A percentile compares a stretch with the other conserved stretches of the same genome.
phyloP scores from a whole-genome alignment of 2,329 filamentous ascomycete species.

The Fusarium sp. region DNA sequence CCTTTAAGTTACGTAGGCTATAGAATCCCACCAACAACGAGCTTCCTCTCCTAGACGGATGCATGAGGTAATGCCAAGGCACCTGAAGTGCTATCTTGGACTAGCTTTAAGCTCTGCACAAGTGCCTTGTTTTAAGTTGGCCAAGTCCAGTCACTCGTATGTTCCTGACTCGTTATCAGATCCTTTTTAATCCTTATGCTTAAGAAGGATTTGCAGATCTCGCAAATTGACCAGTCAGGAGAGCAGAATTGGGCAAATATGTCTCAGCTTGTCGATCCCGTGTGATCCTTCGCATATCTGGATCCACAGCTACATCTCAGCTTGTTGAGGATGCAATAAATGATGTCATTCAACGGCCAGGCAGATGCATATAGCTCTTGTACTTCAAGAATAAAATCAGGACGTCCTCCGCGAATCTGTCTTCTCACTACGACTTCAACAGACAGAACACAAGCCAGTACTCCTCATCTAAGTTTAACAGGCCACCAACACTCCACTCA shows the following conservation, averaged over 20 bases:
- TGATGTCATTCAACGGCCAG: not conserved
- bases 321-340: not conserved
- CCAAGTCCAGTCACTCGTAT: not conserved
- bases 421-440: not conserved
- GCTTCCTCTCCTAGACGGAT: not conserved
- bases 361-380: not conserved
- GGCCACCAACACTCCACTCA: not conserved
- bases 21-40: not conserved
- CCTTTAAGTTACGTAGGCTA: accelerated
- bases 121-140: not conserved
- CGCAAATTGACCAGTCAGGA: not conserved
- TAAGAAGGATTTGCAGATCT: not conserved
- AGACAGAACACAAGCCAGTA: not conserved
- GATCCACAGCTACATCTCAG: not conserved
- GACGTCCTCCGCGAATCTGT: not conserved
- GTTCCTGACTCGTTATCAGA: not conserved
- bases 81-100: not conserved
- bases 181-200: not conserved
- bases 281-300: not conserved
- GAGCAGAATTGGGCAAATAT: not conserved
- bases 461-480: no score
- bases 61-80: not conserved
- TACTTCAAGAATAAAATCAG: not conserved
- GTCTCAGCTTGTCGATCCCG: not conserved
- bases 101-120: no score